These are phyloP conservation scores for Harringtonia lauricola DNA, from an alignment of 2,329 filamentous ascomycete genomes.

Conservation along the genomic window DNA sequence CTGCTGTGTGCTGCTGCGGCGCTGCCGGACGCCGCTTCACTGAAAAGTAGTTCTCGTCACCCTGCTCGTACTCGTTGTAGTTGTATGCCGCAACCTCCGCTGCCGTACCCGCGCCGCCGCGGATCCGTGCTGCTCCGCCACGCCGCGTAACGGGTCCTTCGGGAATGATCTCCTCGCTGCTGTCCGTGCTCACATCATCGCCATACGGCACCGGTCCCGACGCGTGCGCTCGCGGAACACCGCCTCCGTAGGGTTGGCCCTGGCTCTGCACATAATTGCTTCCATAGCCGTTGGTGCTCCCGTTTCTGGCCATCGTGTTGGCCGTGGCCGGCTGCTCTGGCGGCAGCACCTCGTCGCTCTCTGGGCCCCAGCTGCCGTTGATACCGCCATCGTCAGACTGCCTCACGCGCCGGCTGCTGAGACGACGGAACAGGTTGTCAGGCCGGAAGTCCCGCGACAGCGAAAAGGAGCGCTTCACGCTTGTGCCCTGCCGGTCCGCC, in stretches of 20 bases:
- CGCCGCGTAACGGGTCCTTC: conserved; percentile 1
- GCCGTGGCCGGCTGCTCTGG: neutral
- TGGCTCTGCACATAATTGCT: neutral
- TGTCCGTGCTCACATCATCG: conserved; percentile 16
- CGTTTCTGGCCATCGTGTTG: neutral
- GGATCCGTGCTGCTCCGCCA: conserved; percentile 6
- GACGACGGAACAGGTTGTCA: conserved; percentile 17
- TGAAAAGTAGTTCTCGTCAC: conserved; percentile 48
- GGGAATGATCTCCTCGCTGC: conserved; percentile 12
- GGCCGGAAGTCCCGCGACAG: conserved; percentile 37
- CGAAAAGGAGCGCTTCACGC: conserved; percentile 33
- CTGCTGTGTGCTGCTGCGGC: conserved; percentile 4
- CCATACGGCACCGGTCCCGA: conserved; percentile 3
- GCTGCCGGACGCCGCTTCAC: conserved; percentile 22
- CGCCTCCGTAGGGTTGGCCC: neutral
- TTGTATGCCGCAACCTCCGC: conserved; percentile 23
- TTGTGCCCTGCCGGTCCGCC: conserved; percentile 9
- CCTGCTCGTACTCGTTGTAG: conserved; percentile 38
- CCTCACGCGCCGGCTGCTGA: conserved; percentile 29
- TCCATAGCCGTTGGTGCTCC: neutral
- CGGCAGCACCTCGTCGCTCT: conserved; percentile 19
- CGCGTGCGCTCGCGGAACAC: neutral
- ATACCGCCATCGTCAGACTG: conserved; percentile 39
- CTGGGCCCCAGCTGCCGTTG: conserved; percentile 40
- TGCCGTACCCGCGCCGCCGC: conserved; percentile 9